phyloP scores from a whole-genome alignment of 2,329 filamentous ascomycete genomes.

The Cladosporium sp. region DNA sequence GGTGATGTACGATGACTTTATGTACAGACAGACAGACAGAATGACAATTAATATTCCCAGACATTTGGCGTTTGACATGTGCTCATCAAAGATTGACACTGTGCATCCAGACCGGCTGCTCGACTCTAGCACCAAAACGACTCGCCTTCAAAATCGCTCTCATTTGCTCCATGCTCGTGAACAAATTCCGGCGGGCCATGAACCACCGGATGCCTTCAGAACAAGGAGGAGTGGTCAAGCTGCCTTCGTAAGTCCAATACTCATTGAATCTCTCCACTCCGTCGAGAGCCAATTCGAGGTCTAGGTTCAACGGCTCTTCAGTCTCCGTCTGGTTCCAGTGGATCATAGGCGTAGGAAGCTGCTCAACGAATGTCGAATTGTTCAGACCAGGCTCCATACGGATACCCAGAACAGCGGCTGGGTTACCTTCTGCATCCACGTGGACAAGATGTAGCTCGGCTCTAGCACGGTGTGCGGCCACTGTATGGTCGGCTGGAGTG shows the following conservation, averaged over 20 bases:
- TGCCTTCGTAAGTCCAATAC: slow-evolving; percentile 49
- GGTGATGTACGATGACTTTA: not conserved
- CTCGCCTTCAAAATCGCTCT: slow-evolving; percentile 42
- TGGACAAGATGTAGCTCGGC: slow-evolving; percentile 51
- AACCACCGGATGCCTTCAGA: slow-evolving; percentile 47
- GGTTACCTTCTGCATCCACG: slow-evolving; percentile 38
- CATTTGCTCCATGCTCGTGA: slow-evolving; percentile 46
- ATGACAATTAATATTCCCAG: too few species aligned
- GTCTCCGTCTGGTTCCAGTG: slow-evolving; percentile 16
- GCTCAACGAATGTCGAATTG: slow-evolving; percentile 39
- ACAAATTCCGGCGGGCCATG: slow-evolving; percentile 39
- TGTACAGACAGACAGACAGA: not conserved
- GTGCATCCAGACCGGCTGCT: slow-evolving; percentile 48
- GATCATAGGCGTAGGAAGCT: slow-evolving; percentile 33
- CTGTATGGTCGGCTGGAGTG: slow-evolving; percentile 47
- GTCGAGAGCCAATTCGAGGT: slow-evolving; percentile 33
- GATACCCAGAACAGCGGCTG: slow-evolving; percentile 45
- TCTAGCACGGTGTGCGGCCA: slow-evolving; percentile 40
- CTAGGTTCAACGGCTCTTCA: slow-evolving; percentile 20
- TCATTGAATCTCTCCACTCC: slow-evolving; percentile 39
- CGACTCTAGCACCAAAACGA: slow-evolving; percentile 42
- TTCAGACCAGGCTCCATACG: slow-evolving; percentile 42
- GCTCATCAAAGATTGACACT: slow-evolving; percentile 35
- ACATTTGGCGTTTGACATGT: too few species aligned
- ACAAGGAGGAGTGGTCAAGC: slow-evolving; percentile 46